Evolutionary conservation across 2,329 filamentous ascomycete genomes (phyloP).

Genomic region (Cordyceps militaris): DNA sequence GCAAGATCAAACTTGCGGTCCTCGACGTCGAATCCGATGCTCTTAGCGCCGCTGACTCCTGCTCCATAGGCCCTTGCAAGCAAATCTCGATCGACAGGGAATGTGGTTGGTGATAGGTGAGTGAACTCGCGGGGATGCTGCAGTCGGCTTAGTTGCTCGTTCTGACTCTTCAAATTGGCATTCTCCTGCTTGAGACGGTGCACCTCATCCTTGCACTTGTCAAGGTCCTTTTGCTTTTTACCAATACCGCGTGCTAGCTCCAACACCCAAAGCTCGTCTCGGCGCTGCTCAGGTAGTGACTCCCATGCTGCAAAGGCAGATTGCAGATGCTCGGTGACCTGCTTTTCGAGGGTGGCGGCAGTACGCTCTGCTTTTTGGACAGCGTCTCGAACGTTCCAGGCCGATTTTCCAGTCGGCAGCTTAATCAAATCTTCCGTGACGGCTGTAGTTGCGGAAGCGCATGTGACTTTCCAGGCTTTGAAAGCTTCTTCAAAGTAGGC

Average conservation of each 20-base stretch:
- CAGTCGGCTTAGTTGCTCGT: constrained; percentile 51
- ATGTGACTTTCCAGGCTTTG: constrained; percentile 53
- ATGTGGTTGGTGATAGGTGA: constrained; percentile 42
- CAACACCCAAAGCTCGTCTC: constrained; percentile 53
- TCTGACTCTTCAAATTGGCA: constrained; percentile 47
- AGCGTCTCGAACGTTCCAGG: constrained; percentile 38
- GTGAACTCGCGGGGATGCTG: constrained; percentile 56
- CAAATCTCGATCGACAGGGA: constrained; percentile 44
- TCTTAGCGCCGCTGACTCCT: constrained; percentile 31
- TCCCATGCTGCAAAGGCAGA: constrained; percentile 73
- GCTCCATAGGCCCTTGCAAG: constrained; percentile 41
- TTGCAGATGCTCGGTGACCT: constrained; percentile 68
- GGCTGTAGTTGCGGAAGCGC: constrained; percentile 42
- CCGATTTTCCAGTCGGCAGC: constrained; percentile 33
- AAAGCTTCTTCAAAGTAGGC: constrained; percentile 62
- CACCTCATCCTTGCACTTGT: constrained; percentile 44
- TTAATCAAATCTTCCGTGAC: constrained; percentile 45
- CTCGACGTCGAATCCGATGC: constrained; percentile 40
- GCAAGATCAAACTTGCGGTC: constrained; percentile 47
- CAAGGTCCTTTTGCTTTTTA: constrained; percentile 47
- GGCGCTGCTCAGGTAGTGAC: constrained; percentile 47
- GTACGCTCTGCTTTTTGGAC: constrained; percentile 42
- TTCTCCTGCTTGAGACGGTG: constrained; percentile 49
- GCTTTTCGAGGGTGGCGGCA: constrained; percentile 57
- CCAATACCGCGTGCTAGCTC: constrained; percentile 55